Evolutionary conservation across 352 stramenopile genomes (phyloP).

Genomic region (Pythium guiyangense): DNA sequence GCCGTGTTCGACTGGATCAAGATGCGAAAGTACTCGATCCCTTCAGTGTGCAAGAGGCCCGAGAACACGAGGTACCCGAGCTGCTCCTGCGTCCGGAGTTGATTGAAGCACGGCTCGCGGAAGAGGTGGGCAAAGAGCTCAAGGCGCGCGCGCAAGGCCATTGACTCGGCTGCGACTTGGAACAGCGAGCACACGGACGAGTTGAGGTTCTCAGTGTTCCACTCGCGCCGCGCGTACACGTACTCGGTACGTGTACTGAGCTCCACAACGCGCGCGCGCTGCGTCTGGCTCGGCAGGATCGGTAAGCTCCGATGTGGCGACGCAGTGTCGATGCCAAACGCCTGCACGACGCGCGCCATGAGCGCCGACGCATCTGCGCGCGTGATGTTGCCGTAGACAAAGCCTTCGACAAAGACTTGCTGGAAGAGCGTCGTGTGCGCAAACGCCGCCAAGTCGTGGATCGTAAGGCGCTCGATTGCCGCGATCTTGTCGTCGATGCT

Average conservation of each 20-base stretch:
- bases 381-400: constrained; percentile 42
- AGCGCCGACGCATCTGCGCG: constrained; percentile 10
- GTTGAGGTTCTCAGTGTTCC: constrained; percentile 54
- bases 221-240: constrained; percentile 35
- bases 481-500: constrained; percentile 28
- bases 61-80: constrained; percentile 72
- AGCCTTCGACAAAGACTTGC: constrained; percentile 32
- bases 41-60: constrained; percentile 32
- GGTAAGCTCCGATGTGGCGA: constrained; percentile 24
- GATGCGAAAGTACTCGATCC: constrained; percentile 61
- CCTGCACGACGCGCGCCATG: constrained; percentile 41
- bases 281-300: constrained; percentile 16
- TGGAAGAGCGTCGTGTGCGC: constrained; percentile 23
- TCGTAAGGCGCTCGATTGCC: constrained; percentile 39
- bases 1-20: constrained; percentile 77
- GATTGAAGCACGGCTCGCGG: constrained; percentile 55
- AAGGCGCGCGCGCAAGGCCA: constrained; percentile 30
- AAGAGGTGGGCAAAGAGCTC: constrained; percentile 59
- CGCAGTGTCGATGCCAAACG: constrained; percentile 28
- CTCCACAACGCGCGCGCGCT: constrained; percentile 21
- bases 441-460: constrained; percentile 47
- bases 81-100: constrained; percentile 62
- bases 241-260: constrained; percentile 48
- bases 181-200: constrained; percentile 46
- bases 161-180: constrained; percentile 42